Evolutionary conservation across 1,139 yeast species (phyloP).

Genomic region (Suhomyces terraborum): DNA sequence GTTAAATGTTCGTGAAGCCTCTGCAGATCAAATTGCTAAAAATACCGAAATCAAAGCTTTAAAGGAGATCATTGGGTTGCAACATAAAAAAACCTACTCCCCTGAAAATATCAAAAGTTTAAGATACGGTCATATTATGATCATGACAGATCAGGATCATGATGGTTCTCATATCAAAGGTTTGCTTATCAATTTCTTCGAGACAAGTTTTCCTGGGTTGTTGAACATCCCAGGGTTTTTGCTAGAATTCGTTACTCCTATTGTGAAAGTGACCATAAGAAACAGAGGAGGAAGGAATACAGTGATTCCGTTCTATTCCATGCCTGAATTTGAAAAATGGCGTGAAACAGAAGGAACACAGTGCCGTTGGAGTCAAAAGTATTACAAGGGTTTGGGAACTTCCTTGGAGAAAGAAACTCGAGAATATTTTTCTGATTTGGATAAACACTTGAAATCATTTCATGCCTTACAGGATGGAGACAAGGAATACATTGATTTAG

Average conservation of each 20-base stretch:
- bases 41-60: constrained; percentile 94
- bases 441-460: constrained; percentile 82
- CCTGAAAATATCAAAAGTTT: constrained; percentile 65
- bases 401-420: constrained; percentile 80
- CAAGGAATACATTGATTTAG: constrained; percentile 80
- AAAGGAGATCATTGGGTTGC: constrained; percentile 93
- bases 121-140: constrained; percentile 96
- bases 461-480: constrained; percentile 84
- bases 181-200: constrained; percentile 87
- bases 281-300: constrained; percentile 59
- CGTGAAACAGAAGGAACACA: constrained; percentile 76
- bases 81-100: constrained; percentile 80
- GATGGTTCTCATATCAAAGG: constrained; percentile 99
- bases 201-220: constrained; percentile 92
- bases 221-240: constrained; percentile 89
- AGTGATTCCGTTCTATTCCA: constrained; percentile 78
- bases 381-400: constrained; percentile 98
- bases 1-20: constrained; percentile 93
- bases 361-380: constrained; percentile 89
- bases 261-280: constrained; percentile 82
- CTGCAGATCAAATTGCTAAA: constrained; percentile 88
- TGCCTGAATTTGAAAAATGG: constrained; percentile 97
- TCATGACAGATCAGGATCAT: constrained; percentile 99
- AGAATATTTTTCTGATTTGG: constrained; percentile 85
- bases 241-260: constrained; percentile 94